These are phyloP conservation scores for Lodderomyces elongisporus DNA, from an alignment of 1,139 yeast genomes.

Conservation along the genomic window DNA sequence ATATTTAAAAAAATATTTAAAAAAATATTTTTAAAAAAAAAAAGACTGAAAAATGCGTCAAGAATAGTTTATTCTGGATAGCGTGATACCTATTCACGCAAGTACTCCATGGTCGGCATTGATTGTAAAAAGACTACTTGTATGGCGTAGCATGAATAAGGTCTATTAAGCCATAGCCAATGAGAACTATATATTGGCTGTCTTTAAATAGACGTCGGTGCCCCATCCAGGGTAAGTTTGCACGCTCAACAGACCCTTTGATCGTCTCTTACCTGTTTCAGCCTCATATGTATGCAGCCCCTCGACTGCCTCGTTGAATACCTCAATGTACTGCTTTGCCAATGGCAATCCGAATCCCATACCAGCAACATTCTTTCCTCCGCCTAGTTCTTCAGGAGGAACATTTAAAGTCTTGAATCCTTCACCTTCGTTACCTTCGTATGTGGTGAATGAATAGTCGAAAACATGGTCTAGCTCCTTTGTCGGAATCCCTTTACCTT, in stretches of 20 bases:
- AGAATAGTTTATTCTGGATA: too few species aligned
- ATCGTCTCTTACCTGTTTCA: neutral
- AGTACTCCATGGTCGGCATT: too few species aligned
- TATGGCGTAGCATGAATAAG: too few species aligned
- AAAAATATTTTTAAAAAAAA: conserved; percentile 1
- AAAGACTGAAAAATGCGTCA: too few species aligned
- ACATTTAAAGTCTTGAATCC: conserved; percentile 56
- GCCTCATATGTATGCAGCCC: conserved; percentile 7
- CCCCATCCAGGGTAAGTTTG: conserved; percentile 88
- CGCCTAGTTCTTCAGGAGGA: conserved; percentile 55
- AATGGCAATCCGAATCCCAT: conserved; percentile 95
- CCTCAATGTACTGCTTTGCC: conserved; percentile 53
- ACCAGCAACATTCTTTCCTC: conserved; percentile 79
- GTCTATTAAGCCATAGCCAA: too few species aligned
- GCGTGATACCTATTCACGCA: too few species aligned
- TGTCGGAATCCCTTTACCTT: conserved; percentile 84
- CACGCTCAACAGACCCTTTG: conserved; percentile 62
- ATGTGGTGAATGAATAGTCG: conserved; percentile 83
- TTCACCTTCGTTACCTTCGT: conserved; percentile 56
- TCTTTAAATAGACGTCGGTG: conserved; percentile 41
- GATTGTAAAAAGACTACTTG: too few species aligned
- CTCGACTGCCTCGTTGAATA: conserved; percentile 33
- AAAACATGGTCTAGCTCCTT: conserved; percentile 61
- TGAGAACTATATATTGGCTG: too few species aligned
- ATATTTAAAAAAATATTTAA: neutral